These are phyloP conservation scores for maize (Zea mays) DNA, from an alignment of 176 grass and related monocot species.

Conservation along the genomic window Zm-B73-REFERENCE-NAM-5.0 NC_050103.1:86644501-86645000, in stretches of 20 bases:
- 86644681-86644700: slow-evolving; percentile 85
- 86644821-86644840: slow-evolving; percentile 13
- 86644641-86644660: slow-evolving; percentile 96
- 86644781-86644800: slow-evolving; percentile 12
- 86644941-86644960: slow-evolving; percentile 9
- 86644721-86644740: slow-evolving; percentile 63
- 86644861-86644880: background rate
- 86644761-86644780: slow-evolving; percentile 76
- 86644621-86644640: slow-evolving; percentile 51
- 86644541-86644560: slow-evolving; percentile 81
- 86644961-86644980: background rate
- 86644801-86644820: background rate
- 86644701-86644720: slow-evolving; percentile 76
- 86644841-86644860: slow-evolving; percentile 9
- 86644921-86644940: slow-evolving; percentile 30
- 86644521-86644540: slow-evolving; percentile 85
- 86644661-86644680: slow-evolving; percentile 88
- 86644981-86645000: slow-evolving; percentile 20
- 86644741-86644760: slow-evolving; percentile 86
- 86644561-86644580: slow-evolving; percentile 90
- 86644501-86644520: slow-evolving; percentile 36
- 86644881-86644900: background rate
- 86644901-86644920: slow-evolving; percentile 7
- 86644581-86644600: slow-evolving; percentile 76
- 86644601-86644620: slow-evolving; percentile 50